Percentiles rank a stretch among this genome's conserved stretches.
These are phyloP conservation scores for Lachnellula subtilissima DNA, from an alignment of 2,329 filamentous ascomycete genomes.

Conservation along the genomic window DNA sequence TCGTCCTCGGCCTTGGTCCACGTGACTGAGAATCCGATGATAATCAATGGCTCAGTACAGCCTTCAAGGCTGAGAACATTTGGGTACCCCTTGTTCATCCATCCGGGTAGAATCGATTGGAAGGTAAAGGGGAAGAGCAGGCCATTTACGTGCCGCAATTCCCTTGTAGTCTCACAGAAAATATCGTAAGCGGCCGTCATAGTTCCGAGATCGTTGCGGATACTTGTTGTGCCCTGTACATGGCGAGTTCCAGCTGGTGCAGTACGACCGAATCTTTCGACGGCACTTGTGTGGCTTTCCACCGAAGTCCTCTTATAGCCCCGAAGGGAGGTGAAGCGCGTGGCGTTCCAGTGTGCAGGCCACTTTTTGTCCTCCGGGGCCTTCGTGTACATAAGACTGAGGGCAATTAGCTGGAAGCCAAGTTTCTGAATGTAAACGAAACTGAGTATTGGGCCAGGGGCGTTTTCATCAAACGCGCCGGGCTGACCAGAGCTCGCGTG, in stretches of 20 bases:
- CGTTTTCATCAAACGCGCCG: constrained; percentile 5
- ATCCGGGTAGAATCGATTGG: constrained; percentile 1
- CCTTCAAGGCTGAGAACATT: constrained; percentile 1
- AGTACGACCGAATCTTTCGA: background rate
- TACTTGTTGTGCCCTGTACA: constrained; percentile 8
- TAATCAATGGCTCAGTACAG: constrained; percentile 1
- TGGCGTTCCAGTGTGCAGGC: constrained; percentile 1
- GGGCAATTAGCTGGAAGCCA: constrained; percentile 3
- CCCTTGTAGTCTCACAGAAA: constrained; percentile 6
- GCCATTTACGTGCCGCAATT: constrained; percentile 1
- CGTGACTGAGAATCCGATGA: constrained; percentile 1
- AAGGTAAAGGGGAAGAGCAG: background rate
- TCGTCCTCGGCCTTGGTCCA: constrained; percentile 3
- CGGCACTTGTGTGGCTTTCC: constrained; percentile 2
- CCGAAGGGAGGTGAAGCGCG: background rate
- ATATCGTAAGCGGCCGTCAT: constrained; percentile 10
- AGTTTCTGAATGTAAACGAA: constrained; percentile 6
- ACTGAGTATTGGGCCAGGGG: constrained; percentile 3
- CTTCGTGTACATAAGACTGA: background rate
- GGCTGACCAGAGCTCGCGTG: constrained; percentile 10
- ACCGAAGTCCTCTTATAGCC: constrained; percentile 4
- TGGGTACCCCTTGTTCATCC: background rate
- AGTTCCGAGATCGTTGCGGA: constrained; percentile 7
- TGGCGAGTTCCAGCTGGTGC: background rate
- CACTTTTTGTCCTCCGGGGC: constrained; percentile 3